Conservation (phyloP, 768 basidiomycete species). For the Lentinula aciculospora region DNA sequence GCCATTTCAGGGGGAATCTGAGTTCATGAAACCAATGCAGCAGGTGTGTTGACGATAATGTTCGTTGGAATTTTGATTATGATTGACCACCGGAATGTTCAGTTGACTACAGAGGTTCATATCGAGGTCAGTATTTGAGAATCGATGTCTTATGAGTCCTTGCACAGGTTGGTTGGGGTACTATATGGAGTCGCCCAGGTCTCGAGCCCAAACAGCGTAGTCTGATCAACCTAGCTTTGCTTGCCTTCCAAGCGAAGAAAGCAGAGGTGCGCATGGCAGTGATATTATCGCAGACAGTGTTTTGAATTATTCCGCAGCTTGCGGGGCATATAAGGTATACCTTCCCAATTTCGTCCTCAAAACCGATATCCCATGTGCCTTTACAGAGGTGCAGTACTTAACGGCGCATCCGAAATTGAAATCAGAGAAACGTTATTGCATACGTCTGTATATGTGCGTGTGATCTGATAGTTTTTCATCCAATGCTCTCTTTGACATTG, state of each 20-base stretch:
- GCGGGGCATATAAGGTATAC: slow-evolving; percentile 29
- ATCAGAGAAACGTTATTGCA: slow-evolving; percentile 39
- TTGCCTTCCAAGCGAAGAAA: slow-evolving; percentile 36
- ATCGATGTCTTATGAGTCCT: neutral
- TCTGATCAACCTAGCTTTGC: slow-evolving; percentile 36
- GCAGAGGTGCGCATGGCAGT: slow-evolving; percentile 26
- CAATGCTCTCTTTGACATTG: neutral
- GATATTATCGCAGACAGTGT: neutral
- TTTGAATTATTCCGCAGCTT: slow-evolving; percentile 18
- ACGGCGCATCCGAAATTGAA: slow-evolving; percentile 37
- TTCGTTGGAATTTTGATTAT: neutral
- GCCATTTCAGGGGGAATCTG: slow-evolving; percentile 26
- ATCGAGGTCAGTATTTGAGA: slow-evolving; percentile 8
- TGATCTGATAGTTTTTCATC: neutral
- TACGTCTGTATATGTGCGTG: slow-evolving; percentile 27
- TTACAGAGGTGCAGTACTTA: slow-evolving; percentile 35
- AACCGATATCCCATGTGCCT: neutral
- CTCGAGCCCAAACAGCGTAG: slow-evolving; percentile 41
- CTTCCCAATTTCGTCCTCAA: neutral
- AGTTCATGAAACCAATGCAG: slow-evolving; percentile 44
- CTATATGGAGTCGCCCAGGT: slow-evolving; percentile 41
- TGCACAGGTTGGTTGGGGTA: slow-evolving; percentile 36
- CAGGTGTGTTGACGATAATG: slow-evolving; percentile 19
- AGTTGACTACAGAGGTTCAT: slow-evolving; percentile 33
- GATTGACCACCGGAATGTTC: neutral